These are phyloP conservation scores for Macadamia tetraphylla DNA, from an alignment of 164 flowering plant genomes.

Conservation along the genomic window DNA sequence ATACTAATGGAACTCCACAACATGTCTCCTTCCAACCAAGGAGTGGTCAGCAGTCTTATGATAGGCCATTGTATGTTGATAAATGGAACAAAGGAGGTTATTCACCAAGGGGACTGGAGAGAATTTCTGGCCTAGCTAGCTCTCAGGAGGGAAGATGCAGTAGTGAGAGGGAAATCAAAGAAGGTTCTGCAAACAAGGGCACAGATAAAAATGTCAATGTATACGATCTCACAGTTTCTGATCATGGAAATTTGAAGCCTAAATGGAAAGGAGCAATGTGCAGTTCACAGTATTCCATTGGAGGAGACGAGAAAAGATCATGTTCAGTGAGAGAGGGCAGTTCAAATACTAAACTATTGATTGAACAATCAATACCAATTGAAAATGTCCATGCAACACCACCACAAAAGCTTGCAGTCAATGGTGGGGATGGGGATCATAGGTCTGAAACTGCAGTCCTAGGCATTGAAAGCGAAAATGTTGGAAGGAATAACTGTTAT, in stretches of 20 bases:
- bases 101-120: conserved; percentile 7
- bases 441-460: not conserved
- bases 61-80: conserved; percentile 6
- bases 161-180: conserved; percentile 5
- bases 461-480: conserved; percentile 6
- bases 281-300: conserved; percentile 11
- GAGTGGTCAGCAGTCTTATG: conserved; percentile 5
- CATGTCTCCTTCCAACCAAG: not conserved
- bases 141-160: not conserved
- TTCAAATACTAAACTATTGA: not conserved
- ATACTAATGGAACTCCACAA: conserved; percentile 3
- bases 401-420: not conserved
- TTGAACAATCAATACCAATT: not conserved
- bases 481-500: not conserved
- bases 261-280: conserved; percentile 32
- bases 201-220: not conserved
- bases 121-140: conserved; percentile 2
- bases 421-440: conserved; percentile 2
- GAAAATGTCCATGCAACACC: not conserved
- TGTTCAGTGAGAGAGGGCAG: not conserved
- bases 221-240: conserved; percentile 14
- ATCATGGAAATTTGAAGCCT: conserved; percentile 9
- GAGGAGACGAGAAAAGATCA: conserved; percentile 3
- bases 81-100: conserved; percentile 16
- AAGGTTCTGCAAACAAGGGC: conserved; percentile 3